Base-by-base conservation (phyloP, 148 eudicot species). In the Euryodendron excelsum region DNA sequence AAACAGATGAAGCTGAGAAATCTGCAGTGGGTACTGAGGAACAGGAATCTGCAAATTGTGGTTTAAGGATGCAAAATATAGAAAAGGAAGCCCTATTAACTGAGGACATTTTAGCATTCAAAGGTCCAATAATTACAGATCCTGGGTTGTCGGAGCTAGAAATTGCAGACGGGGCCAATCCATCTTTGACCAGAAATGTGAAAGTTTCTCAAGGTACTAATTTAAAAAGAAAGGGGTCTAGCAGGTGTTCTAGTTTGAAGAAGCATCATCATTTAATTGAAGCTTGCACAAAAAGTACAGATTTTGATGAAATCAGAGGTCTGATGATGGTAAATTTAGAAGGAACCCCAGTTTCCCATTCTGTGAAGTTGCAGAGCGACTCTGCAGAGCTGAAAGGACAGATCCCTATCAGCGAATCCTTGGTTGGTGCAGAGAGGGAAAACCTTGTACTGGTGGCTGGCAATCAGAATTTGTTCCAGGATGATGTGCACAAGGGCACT, bases 251-350 rank as follows among this genome's bases (percentile, higher is more conserved):
- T 61, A 62, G 23, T n/a, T 79, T 34, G 36, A 61, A 60, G 71
- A 44, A 72, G 75, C 56, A 56, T 33, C 66, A 48, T 27, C 62
- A 63, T 48, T 50, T 45, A 48, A 45, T 7, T 12, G 52, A n/a
- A 36, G 76, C 5, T 41, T 37, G 45, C 18, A 31, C 70, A 11
- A 56, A 39, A 62, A 72, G 67, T 31, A 15, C 62, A 23, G n/a
- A 31, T 23, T 45, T 52, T 28, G 33, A 78, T 56, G 75, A 44
- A 33, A 28, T 69, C 41, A 69, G 34, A 20, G 27, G 56, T 76
- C 78, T 31, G 12, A 41, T 45, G 44, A 27, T 64, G 72, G 62
- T 5, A 31, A 76, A 65, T 48, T 50, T 33, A 48, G 79, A 76
- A 33, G 41, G 33, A 0, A 64, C 61, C 41, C 18, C 45, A 47